Percentiles rank a stretch among this genome's conserved stretches.
Conservation (phyloP, 345 rosid genomes). For the Iberis pinnata region DNA sequence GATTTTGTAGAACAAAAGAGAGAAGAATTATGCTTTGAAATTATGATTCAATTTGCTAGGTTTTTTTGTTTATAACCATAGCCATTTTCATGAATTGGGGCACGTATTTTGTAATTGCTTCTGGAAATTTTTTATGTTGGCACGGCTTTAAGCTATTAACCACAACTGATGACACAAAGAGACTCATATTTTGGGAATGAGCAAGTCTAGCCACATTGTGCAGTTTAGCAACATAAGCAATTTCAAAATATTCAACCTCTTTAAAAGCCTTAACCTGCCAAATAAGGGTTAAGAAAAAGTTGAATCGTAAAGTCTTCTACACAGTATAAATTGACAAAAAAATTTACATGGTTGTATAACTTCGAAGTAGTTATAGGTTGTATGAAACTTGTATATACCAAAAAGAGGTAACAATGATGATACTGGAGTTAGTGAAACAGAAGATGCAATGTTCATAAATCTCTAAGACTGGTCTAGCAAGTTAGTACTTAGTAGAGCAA, state of each 20-base stretch:
- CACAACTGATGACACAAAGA: slow-evolving; percentile 11
- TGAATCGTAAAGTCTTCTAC: slow-evolving; percentile 6
- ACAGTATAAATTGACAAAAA: slow-evolving; percentile 8
- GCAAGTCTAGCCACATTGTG: slow-evolving; percentile 85
- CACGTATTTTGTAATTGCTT: too few relatives aligned
- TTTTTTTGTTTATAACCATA: too few relatives aligned
- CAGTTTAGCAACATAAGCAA: slow-evolving; percentile 92
- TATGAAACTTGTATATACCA: slow-evolving; percentile 96
- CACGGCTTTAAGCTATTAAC: background rate
- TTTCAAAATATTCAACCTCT: slow-evolving; percentile 86
- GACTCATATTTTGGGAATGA: slow-evolving; percentile 71
- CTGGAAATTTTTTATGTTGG: too few relatives aligned
- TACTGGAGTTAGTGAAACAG: slow-evolving; percentile 18
- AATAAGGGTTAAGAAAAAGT: slow-evolving; percentile 19
- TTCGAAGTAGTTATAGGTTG: slow-evolving; percentile 90
- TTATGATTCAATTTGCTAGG: too few relatives aligned
- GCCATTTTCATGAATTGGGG: too few relatives aligned
- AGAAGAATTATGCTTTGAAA: too few relatives aligned
- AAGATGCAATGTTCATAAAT: too few relatives aligned
- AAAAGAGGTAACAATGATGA: slow-evolving; percentile 10
- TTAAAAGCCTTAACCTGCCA: slow-evolving; percentile 81
- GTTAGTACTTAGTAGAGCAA: too few relatives aligned
- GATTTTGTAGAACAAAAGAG: too few relatives aligned
- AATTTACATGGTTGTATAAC: slow-evolving; percentile 72
- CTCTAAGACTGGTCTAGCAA: too few relatives aligned